These are phyloP conservation scores for Fusarium keratoplasticum DNA, from an alignment of 2,329 filamentous ascomycete genomes.

Conservation along the genomic window DNA sequence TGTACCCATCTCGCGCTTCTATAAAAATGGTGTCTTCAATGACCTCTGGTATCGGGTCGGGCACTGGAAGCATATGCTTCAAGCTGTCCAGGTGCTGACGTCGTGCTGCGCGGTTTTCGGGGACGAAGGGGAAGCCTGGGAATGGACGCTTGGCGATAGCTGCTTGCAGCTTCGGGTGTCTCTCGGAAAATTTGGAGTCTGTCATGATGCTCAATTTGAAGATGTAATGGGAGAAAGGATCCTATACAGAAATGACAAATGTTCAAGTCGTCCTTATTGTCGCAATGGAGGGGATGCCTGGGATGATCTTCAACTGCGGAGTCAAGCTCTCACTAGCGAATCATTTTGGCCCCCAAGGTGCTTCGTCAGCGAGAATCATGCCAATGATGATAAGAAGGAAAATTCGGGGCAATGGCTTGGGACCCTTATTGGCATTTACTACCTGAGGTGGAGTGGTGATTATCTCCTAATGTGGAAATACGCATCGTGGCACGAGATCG, in stretches of 20 bases:
- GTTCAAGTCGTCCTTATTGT: neutral
- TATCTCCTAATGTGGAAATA: neutral
- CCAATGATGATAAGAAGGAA: neutral
- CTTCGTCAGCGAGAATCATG: neutral
- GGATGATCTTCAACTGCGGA: neutral
- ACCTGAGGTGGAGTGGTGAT: too few relatives aligned
- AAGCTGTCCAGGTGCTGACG: neutral
- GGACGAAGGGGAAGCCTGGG: neutral
- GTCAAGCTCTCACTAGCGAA: neutral
- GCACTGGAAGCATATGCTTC: neutral
- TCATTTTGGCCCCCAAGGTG: neutral
- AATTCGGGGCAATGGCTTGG: neutral
- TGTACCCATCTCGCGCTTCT: neutral
- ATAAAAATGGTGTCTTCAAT: neutral
- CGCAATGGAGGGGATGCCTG: neutral
- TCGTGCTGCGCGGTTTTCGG: constrained; percentile 1
- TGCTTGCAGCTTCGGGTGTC: neutral
- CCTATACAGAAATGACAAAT: too few relatives aligned
- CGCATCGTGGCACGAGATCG: neutral
- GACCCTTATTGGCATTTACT: too few relatives aligned
- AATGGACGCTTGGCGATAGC: neutral
- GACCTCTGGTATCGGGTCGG: neutral
- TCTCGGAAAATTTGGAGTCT: neutral
- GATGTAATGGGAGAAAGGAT: too few relatives aligned
- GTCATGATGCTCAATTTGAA: neutral